Percentiles rank a stretch among this genome's conserved stretches.
phyloP scores from a whole-genome alignment of 1,284 basidiomycete species.

The Gastroboletus turbinatus region DNA sequence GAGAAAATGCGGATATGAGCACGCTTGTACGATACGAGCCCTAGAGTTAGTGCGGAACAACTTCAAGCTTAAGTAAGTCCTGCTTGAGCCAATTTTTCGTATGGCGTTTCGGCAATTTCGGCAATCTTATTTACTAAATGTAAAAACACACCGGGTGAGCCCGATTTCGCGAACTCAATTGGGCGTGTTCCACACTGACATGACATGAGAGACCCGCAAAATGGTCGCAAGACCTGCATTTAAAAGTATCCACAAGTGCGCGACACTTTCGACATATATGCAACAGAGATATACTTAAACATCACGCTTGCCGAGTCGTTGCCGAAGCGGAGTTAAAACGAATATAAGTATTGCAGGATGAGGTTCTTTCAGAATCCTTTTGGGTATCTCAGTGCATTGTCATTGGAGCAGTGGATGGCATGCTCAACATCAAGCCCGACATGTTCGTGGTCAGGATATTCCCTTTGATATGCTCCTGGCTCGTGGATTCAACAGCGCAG shows the following conservation, averaged over 20 bases:
- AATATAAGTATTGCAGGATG: too few relatives aligned
- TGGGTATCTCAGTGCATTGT: not conserved
- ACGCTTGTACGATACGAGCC: not conserved
- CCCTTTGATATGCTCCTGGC: not conserved
- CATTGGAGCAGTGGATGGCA: not conserved
- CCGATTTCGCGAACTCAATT: not conserved
- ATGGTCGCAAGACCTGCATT: not conserved
- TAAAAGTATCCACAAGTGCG: too few relatives aligned
- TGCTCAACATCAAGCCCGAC: not conserved
- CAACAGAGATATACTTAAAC: not conserved
- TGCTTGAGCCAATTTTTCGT: not conserved
- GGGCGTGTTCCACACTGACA: not conserved
- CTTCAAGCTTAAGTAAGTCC: not conserved
- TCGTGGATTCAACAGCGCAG: not conserved
- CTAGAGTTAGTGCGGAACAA: not conserved
- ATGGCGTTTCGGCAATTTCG: not conserved
- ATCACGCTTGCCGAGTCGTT: not conserved
- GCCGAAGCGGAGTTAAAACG: not conserved
- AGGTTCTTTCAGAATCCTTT: too few relatives aligned
- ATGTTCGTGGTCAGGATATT: not conserved
- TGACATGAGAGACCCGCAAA: not conserved
- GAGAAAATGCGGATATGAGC: not conserved
- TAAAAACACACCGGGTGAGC: too few relatives aligned
- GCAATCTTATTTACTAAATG: not conserved
- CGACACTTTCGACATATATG: too few relatives aligned